Percentiles rank a stretch among this genome's conserved stretches.
Evolutionary conservation across 768 basidiomycete species (phyloP).

Genomic region (Pholiota conissans): DNA sequence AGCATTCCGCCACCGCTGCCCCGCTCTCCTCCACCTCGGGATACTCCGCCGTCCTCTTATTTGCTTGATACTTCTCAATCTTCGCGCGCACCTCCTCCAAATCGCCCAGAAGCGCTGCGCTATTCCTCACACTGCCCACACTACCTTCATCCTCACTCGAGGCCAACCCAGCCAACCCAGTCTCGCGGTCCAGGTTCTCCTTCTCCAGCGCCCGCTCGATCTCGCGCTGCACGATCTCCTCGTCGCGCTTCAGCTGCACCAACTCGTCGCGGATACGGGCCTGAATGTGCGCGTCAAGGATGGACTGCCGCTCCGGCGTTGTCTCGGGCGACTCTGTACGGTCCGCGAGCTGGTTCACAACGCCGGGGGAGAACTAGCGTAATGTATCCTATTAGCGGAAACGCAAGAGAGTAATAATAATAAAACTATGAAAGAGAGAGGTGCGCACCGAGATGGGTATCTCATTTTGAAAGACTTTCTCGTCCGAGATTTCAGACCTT

Average conservation of each 20-base stretch:
- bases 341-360: constrained; percentile 79
- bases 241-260: constrained; percentile 62
- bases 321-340: constrained; percentile 57
- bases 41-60: constrained; percentile 52
- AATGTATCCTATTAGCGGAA: too few species aligned
- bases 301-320: constrained; percentile 67
- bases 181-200: constrained; percentile 84
- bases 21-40: constrained; percentile 57
- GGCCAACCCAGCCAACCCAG: constrained; percentile 45
- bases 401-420: too few species aligned
- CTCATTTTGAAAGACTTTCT: constrained; percentile 59
- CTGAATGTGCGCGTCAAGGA: constrained; percentile 73
- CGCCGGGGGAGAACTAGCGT: constrained; percentile 75
- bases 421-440: not conserved
- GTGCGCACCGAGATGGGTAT: constrained; percentile 51
- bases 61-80: constrained; percentile 67
- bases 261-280: constrained; percentile 72
- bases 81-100: constrained; percentile 72
- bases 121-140: constrained; percentile 52
- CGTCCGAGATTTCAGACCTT: constrained; percentile 45
- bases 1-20: constrained; percentile 71
- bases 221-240: constrained; percentile 65
- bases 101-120: constrained; percentile 67
- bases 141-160: constrained; percentile 34
- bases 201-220: constrained; percentile 81